A percentile compares a stretch with the other conserved stretches of the same genome.
These are phyloP conservation scores for Saccharomyces hybrid DNA, from an alignment of 1,139 yeast genomes.

Conservation along the genomic window DNA sequence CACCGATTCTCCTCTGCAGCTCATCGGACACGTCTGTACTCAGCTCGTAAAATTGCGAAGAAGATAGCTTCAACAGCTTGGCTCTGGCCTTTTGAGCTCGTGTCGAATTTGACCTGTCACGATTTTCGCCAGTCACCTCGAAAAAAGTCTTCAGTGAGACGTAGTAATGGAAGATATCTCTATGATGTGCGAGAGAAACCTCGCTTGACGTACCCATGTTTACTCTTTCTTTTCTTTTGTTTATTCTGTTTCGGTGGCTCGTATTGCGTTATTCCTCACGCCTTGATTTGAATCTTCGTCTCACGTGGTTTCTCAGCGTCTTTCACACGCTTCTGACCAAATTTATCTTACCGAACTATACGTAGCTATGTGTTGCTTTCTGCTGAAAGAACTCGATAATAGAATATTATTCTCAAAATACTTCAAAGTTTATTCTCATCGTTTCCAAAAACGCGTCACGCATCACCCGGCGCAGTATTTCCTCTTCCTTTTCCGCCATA, in stretches of 20 bases:
- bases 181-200: constrained; percentile 6
- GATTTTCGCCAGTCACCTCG: constrained; percentile 17
- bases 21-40: constrained; percentile 94
- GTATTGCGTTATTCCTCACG: background rate
- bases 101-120: constrained; percentile 35
- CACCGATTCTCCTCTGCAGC: constrained; percentile 59
- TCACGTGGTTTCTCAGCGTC: background rate
- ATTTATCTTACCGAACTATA: background rate
- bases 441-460: constrained; percentile 1
- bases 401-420: background rate
- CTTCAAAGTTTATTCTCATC: background rate
- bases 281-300: background rate
- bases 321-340: background rate
- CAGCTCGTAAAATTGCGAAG: constrained; percentile 81
- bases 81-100: constrained; percentile 76
- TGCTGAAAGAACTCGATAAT: background rate
- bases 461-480: background rate
- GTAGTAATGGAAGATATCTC: constrained; percentile 15
- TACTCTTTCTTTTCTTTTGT: background rate
- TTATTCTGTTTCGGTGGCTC: background rate
- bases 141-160: constrained; percentile 18
- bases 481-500: background rate
- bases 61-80: constrained; percentile 68
- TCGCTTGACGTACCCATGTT: background rate
- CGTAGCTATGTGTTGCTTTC: background rate